phyloP scores from a whole-genome alignment of 257 asterid genomes.

The Solanum sparsipilum region DNA sequence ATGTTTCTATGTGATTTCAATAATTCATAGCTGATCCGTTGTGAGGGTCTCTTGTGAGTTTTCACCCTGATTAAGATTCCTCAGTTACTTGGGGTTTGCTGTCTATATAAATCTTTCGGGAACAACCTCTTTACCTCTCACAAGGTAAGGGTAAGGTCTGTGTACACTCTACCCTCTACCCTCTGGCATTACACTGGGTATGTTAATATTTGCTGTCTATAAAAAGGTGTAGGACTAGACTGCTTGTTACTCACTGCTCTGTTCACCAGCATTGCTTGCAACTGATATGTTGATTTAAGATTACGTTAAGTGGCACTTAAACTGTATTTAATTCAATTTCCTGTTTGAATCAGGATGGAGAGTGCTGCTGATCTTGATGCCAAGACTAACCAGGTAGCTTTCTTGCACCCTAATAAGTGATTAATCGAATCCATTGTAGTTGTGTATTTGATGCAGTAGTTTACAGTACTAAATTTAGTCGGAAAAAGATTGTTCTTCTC shows the following conservation, averaged over 20 bases:
- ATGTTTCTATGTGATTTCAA: neutral
- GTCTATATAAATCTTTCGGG: neutral
- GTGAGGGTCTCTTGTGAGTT: neutral
- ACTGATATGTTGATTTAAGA: neutral
- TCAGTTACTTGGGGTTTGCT: neutral
- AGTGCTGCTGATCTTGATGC: constrained; percentile 16
- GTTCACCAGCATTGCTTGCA: neutral
- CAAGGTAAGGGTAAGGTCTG: neutral
- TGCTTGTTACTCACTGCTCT: neutral
- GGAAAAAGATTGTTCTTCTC: neutral
- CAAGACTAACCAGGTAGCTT: constrained; percentile 25
- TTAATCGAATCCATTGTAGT: neutral
- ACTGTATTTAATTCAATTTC: neutral
- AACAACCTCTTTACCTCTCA: neutral
- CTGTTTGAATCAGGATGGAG: constrained; percentile 17
- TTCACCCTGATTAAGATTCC: neutral
- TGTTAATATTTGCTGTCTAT: neutral
- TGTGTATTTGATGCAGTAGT: neutral
- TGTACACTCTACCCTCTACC: neutral
- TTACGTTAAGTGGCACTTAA: neutral
- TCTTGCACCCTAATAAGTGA: neutral
- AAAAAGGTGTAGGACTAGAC: neutral
- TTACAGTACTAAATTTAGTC: neutral
- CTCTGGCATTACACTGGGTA: neutral
- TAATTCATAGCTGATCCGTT: neutral